Percentiles rank a stretch among this genome's conserved stretches.
phyloP scores from a whole-genome alignment of 257 asterid genomes.

The Solanum acaule region DNA sequence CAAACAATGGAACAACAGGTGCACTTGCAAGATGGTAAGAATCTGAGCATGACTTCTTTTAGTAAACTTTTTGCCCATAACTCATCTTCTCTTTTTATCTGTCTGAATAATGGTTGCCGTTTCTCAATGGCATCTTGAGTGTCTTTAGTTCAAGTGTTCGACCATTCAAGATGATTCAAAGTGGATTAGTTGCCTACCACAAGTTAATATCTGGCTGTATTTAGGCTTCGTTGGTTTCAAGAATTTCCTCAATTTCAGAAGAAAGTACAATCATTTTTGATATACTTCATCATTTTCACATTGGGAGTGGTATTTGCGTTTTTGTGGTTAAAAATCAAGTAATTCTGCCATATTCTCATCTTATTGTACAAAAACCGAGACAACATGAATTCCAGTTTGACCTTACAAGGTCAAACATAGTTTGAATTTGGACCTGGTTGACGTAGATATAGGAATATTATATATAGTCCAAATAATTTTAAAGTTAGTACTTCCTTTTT shows the following conservation, averaged over 20 bases:
- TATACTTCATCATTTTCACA: not conserved
- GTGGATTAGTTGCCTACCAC: not conserved
- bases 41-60: not conserved
- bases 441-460: not conserved
- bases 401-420: not conserved
- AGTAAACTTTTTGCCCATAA: not conserved
- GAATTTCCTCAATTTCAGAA: not conserved
- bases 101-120: not conserved
- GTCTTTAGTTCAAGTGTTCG: not conserved
- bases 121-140: not conserved
- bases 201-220: not conserved
- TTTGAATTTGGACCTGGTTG: not conserved
- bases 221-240: not conserved
- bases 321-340: not conserved
- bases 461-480: not conserved
- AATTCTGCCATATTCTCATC: not conserved
- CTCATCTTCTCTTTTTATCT: not conserved
- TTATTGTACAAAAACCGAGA: not conserved
- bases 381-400: not conserved
- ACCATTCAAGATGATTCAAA: not conserved
- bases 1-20: constrained; percentile 95
- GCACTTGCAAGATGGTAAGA: constrained; percentile 90
- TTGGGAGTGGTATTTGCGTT: not conserved
- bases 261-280: not conserved
- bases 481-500: not conserved